phyloP scores from a whole-genome alignment of 176 grass and related monocot genomes.

The Carex cristatella region DNA sequence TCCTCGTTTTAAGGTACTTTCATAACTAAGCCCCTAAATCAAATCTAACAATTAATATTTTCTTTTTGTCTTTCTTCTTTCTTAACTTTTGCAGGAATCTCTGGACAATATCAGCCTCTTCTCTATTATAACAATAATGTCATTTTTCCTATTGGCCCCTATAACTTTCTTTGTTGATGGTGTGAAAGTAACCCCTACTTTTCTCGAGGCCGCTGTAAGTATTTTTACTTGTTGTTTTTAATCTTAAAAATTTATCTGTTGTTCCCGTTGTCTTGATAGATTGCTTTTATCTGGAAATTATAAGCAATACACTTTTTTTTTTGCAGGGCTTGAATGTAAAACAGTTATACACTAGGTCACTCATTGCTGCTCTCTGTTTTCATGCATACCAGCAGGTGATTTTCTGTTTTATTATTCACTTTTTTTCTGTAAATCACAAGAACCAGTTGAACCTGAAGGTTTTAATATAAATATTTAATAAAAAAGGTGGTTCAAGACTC shows the following conservation, averaged over 20 bases:
- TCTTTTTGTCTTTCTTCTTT: constrained; percentile 12
- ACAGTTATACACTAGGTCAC: constrained; percentile 59
- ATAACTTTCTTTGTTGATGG: constrained; percentile 74
- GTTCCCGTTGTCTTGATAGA: constrained; percentile 4
- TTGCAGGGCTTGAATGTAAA: constrained; percentile 79
- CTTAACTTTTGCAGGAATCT: constrained; percentile 44
- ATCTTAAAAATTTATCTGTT: constrained; percentile 10
- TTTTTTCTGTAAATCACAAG: not conserved
- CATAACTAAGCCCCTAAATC: not conserved
- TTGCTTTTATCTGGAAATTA: not conserved
- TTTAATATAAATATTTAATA: not conserved
- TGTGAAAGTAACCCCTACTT: constrained; percentile 64
- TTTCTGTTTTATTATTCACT: not conserved
- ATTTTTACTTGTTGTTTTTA: not conserved
- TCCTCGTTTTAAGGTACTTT: not conserved
- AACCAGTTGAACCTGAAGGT: not conserved
- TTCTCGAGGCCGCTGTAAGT: constrained; percentile 80
- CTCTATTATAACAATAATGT: constrained; percentile 94
- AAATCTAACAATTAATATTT: not conserved
- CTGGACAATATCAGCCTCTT: constrained; percentile 89
- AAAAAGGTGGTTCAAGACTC: not conserved
- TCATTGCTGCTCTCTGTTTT: constrained; percentile 80
- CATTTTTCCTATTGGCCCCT: constrained; percentile 82
- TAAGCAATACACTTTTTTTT: constrained; percentile 19
- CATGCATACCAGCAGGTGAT: constrained; percentile 95